A percentile compares a stretch with the other conserved stretches of the same genome.
phyloP scores from a whole-genome alignment of 2,329 filamentous ascomycete species.

The Diplodia seriata region DNA sequence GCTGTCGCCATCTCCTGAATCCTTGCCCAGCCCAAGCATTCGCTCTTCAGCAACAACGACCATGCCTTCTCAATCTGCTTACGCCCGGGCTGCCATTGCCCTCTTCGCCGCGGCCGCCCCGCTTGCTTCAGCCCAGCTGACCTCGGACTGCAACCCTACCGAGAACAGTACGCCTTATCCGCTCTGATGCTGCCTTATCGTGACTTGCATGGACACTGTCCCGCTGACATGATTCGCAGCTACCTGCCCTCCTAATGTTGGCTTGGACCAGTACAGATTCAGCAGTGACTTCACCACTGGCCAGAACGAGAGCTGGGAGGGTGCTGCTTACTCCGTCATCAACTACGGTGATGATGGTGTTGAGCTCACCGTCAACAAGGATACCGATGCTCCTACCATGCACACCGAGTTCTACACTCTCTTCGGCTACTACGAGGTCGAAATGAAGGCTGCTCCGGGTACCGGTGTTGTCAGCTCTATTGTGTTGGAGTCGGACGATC shows the following conservation, averaged over 20 bases:
- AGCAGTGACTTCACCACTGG: constrained; percentile 56
- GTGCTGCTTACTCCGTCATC: constrained; percentile 65
- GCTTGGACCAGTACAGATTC: constrained; percentile 56
- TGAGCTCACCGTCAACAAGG: constrained; percentile 70
- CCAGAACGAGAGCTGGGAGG: constrained; percentile 63
- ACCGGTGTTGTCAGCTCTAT: constrained; percentile 34
- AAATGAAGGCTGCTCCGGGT: constrained; percentile 36
- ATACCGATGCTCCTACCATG: constrained; percentile 68
- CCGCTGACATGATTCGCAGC: constrained; percentile 28
- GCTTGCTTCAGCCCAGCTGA: constrained; percentile 67
- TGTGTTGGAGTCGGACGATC: constrained; percentile 35
- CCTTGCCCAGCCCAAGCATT: constrained; percentile 11
- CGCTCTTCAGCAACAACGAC: background rate
- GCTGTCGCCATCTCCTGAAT: constrained; percentile 23
- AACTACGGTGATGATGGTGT: constrained; percentile 67
- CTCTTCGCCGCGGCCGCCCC: constrained; percentile 18
- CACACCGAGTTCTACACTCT: constrained; percentile 37
- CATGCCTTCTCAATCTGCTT: constrained; percentile 23
- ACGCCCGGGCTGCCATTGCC: constrained; percentile 21
- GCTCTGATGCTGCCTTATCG: background rate
- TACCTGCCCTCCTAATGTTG: constrained; percentile 53
- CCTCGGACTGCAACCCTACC: constrained; percentile 75
- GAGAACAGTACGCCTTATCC: constrained; percentile 61
- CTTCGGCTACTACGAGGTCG: constrained; percentile 36
- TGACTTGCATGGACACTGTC: background rate